Evolutionary conservation across 2,329 filamentous ascomycete genomes (phyloP).

Genomic region (Penicillium olsonii): DNA sequence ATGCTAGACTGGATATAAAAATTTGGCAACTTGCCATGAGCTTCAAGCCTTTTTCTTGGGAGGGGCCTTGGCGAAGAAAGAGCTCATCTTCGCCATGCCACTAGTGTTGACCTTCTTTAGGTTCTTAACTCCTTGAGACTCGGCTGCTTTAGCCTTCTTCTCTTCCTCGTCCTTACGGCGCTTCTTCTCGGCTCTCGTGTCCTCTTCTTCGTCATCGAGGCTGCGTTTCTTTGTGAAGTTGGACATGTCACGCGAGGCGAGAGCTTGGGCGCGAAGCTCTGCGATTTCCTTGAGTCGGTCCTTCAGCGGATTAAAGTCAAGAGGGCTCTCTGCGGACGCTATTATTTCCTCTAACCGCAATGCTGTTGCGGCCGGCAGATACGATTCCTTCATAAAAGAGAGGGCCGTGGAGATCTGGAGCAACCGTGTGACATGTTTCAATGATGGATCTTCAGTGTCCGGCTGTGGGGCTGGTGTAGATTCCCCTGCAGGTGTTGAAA

Average conservation of each 20-base stretch:
- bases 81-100: slow-evolving; percentile 96
- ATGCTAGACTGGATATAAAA: too few relatives aligned
- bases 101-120: slow-evolving; percentile 86
- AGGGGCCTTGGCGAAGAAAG: slow-evolving; percentile 77
- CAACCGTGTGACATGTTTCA: slow-evolving; percentile 44
- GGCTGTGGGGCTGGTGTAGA: slow-evolving; percentile 43
- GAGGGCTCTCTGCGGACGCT: slow-evolving; percentile 39
- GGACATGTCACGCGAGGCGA: slow-evolving; percentile 62
- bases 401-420: slow-evolving; percentile 53
- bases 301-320: slow-evolving; percentile 72
- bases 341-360: slow-evolving; percentile 42
- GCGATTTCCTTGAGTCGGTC: slow-evolving; percentile 68
- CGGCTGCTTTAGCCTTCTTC: slow-evolving; percentile 72
- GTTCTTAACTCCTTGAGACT: slow-evolving; percentile 75
- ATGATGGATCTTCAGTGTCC: slow-evolving; percentile 28
- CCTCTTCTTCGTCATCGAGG: slow-evolving; percentile 46
- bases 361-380: slow-evolving; percentile 45
- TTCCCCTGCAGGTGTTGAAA: slow-evolving; percentile 40
- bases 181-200: slow-evolving; percentile 73
- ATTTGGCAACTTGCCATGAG: background rate
- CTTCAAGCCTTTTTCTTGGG: slow-evolving; percentile 37
- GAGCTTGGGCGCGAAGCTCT: slow-evolving; percentile 69
- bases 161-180: slow-evolving; percentile 86
- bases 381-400: slow-evolving; percentile 53
- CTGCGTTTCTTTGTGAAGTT: slow-evolving; percentile 48